Base-by-base conservation (phyloP, 2,329 filamentous ascomycete species). In the Polytolypa hystricis region DNA sequence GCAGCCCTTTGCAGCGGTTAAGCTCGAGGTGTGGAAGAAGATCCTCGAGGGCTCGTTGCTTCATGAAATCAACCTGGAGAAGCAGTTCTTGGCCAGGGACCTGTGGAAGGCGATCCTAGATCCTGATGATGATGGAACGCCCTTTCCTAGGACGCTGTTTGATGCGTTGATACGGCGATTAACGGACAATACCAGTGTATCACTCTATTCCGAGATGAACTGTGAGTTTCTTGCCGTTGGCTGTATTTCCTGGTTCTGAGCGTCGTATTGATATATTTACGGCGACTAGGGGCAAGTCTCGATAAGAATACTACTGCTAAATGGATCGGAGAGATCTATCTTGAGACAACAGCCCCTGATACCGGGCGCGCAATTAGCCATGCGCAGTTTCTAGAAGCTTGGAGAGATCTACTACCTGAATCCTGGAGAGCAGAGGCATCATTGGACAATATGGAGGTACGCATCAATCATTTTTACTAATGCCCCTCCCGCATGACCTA, bases 21-120 rank as follows among this genome's bases (percentile, higher is more conserved):
- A 67, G 29, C 47, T 67, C 11, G 55, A 63, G 39, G 60, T 69
- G 14, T 77, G 73, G 73, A 62, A 57, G 43, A 51, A 54, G 20
- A 41, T 61, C 18, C 31, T 60, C 4, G 58, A 64, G 37, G 58
- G 59, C 1, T 50, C 58, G 5, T 47, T 61, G 34, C 43, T 64
- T 33, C 57, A 62, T 35, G 56, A 52, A 1, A 61, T 64, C 37
- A 50, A 63, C 42, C 35, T 64, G 34, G 56, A 52, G 39, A 56
- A 54, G 30, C 61, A 64, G 39, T 64, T 64, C 33, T 48, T 64
- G n/a, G 54, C 58, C 15, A 38, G 34, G 5, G 61, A 64, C 46
- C 31, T 64, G 37, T 64, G 61, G 61, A 61, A 49, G 33, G 54
- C 58, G 6, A 48, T 57, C 15, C 58, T 61, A 17, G 52, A 53